A percentile compares a stretch with the other conserved stretches of the same genome.
phyloP scores from a whole-genome alignment of 768 basidiomycete genomes.

The Gloeopeniophorella convolvens region DNA sequence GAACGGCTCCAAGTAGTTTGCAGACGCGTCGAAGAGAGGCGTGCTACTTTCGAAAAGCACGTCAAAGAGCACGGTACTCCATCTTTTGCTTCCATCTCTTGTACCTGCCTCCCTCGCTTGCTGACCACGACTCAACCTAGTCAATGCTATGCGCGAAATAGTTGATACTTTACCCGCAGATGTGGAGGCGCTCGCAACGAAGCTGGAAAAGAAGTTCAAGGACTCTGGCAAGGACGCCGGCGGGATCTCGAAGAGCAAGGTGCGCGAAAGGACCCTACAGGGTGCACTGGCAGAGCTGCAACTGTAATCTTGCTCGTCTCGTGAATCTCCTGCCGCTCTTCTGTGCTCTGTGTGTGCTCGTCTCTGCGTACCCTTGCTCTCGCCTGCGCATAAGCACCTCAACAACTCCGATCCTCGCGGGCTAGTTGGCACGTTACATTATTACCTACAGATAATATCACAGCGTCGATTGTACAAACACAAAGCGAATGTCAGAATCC shows the following conservation, averaged over 20 bases:
- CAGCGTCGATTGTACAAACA: no score
- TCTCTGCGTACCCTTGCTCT: no score
- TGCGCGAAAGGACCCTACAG: conserved; percentile 5
- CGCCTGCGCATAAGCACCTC: no score
- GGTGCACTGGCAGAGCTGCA: conserved; percentile 10
- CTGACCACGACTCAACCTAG: neutral
- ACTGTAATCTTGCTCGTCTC: neutral
- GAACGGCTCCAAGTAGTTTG: conserved; percentile 1
- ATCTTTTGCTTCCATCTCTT: neutral
- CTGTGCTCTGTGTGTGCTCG: no score
- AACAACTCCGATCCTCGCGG: no score
- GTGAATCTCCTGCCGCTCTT: no score
- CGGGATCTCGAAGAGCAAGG: neutral
- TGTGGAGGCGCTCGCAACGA: neutral
- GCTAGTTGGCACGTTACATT: no score
- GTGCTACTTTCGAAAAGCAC: neutral
- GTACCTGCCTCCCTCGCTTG: neutral
- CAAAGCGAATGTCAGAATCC: no score
- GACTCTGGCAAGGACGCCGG: neutral
- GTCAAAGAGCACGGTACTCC: conserved; percentile 10
- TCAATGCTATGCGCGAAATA: conserved; percentile 12
- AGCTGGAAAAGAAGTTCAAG: neutral
- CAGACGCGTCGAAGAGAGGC: conserved; percentile 3
- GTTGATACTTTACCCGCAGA: conserved; percentile 2
- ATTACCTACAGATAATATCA: no score